These are phyloP conservation scores for Paramecium bursaria DNA, from an alignment of 73 alveolate species.

Conservation along the genomic window DNA sequence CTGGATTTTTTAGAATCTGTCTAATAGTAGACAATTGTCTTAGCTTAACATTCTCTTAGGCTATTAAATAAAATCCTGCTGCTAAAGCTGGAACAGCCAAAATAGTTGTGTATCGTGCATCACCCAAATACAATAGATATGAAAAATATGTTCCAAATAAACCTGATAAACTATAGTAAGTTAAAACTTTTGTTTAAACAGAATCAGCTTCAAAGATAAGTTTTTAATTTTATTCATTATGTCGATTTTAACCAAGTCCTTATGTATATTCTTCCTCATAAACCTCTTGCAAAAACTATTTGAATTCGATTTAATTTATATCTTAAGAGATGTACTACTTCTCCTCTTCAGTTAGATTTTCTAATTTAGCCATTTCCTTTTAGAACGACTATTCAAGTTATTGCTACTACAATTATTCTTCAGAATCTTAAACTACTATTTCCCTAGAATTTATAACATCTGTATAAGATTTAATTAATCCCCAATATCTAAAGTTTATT, in stretches of 20 bases:
- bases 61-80: slow-evolving; percentile 34
- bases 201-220: slow-evolving; percentile 38
- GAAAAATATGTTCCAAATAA: slow-evolving; percentile 28
- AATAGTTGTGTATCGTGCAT: slow-evolving; percentile 40
- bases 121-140: slow-evolving; percentile 39
- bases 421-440: background rate
- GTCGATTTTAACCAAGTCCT: slow-evolving; percentile 45
- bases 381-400: background rate
- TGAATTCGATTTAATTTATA: slow-evolving; percentile 37
- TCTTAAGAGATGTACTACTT: slow-evolving; percentile 21
- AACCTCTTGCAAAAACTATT: slow-evolving; percentile 22
- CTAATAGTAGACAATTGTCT: slow-evolving; percentile 21
- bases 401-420: background rate
- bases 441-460: slow-evolving; percentile 6
- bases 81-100: slow-evolving; percentile 27
- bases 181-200: background rate
- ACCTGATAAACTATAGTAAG: slow-evolving; percentile 28
- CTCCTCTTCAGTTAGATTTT: background rate
- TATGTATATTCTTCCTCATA: slow-evolving; percentile 33
- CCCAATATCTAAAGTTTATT: slow-evolving; percentile 7
- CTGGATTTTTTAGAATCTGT: slow-evolving; percentile 10
- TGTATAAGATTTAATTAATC: slow-evolving; percentile 12
- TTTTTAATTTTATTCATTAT: slow-evolving; percentile 43
- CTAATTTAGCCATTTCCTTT: background rate
- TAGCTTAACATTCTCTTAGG: slow-evolving; percentile 19